These are phyloP conservation scores for Gamsiella multidivaricata DNA, from an alignment of 192 early-diverging fungal species.

Conservation along the genomic window DNA sequence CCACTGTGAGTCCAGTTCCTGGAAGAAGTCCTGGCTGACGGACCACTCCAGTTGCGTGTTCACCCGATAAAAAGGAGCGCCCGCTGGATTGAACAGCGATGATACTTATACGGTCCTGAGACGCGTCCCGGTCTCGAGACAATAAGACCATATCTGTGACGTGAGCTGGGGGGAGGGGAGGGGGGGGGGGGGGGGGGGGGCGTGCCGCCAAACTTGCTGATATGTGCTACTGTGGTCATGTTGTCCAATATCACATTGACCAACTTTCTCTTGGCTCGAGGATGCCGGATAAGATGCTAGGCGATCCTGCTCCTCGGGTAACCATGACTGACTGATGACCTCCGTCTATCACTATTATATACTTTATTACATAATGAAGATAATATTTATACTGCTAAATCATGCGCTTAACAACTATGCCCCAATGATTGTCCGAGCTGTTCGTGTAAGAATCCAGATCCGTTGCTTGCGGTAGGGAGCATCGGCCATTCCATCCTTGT, in stretches of 20 bases:
- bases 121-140: conserved; percentile 6
- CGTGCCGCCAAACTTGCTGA: conserved; percentile 25
- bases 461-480: conserved; percentile 9
- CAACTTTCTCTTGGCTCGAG: background rate
- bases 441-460: conserved; percentile 34
- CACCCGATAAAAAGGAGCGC: conserved; percentile 19
- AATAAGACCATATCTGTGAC: conserved; percentile 4
- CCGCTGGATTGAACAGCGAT: conserved; percentile 34
- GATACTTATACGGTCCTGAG: conserved; percentile 6
- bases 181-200: background rate
- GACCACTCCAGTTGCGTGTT: conserved; percentile 34
- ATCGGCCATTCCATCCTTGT: conserved; percentile 31
- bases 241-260: conserved; percentile 18
- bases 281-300: conserved; percentile 5
- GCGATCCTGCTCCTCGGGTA: background rate
- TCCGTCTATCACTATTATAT: conserved; percentile 13
- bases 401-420: background rate
- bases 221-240: conserved; percentile 5
- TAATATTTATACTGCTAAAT: background rate
- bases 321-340: conserved; percentile 25
- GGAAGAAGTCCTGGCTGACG: conserved; percentile 10
- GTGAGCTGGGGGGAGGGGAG: background rate
- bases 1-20: conserved; percentile 12
- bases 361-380: no score
- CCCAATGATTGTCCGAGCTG: conserved; percentile 33